Percentiles rank a stretch among this genome's conserved stretches.
phyloP scores from a whole-genome alignment of 2,329 filamentous ascomycete genomes.

The Cryphonectria radicalis region DNA sequence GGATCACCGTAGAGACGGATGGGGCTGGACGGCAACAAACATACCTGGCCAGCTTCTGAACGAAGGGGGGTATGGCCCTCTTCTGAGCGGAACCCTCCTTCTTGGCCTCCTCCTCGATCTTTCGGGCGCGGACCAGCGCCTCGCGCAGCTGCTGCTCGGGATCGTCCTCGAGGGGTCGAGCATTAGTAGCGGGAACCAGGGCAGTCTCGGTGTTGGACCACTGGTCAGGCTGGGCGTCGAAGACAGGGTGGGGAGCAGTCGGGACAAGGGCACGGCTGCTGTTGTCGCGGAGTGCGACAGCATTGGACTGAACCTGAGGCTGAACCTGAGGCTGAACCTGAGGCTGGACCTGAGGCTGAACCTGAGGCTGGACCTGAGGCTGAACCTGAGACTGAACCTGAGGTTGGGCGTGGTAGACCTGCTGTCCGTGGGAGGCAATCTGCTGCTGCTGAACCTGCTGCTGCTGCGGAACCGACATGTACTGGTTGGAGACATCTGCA shows the following conservation, averaged over 20 bases:
- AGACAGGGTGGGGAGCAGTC: conserved; percentile 42
- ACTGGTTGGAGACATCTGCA: conserved; percentile 45
- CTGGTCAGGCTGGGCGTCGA: conserved; percentile 36
- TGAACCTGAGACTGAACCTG: conserved; percentile 25
- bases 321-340: conserved; percentile 34
- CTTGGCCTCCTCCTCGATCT: conserved; percentile 86
- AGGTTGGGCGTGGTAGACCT: conserved; percentile 37
- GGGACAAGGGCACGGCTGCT: conserved; percentile 56
- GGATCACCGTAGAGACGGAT: background rate
- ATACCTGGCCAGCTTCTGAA: conserved; percentile 96
- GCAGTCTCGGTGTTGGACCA: conserved; percentile 47
- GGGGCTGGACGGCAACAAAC: conserved; percentile 34
- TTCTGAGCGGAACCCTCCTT: conserved; percentile 59
- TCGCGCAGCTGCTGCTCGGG: conserved; percentile 81
- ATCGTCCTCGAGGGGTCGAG: conserved; percentile 48
- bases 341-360: conserved; percentile 27
- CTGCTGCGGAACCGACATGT: conserved; percentile 43
- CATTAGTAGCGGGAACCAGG: conserved; percentile 43
- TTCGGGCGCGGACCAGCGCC: conserved; percentile 42
- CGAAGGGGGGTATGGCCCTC: conserved; percentile 81
- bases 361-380: conserved; percentile 31
- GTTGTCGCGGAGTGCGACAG: conserved; percentile 58
- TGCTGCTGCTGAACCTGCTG: conserved; percentile 41
- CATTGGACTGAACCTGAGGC: conserved; percentile 47
- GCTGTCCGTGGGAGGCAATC: conserved; percentile 32